Conservation (phyloP, 2,329 filamentous ascomycete genomes). For the Ascosphaera acerosa region DNA sequence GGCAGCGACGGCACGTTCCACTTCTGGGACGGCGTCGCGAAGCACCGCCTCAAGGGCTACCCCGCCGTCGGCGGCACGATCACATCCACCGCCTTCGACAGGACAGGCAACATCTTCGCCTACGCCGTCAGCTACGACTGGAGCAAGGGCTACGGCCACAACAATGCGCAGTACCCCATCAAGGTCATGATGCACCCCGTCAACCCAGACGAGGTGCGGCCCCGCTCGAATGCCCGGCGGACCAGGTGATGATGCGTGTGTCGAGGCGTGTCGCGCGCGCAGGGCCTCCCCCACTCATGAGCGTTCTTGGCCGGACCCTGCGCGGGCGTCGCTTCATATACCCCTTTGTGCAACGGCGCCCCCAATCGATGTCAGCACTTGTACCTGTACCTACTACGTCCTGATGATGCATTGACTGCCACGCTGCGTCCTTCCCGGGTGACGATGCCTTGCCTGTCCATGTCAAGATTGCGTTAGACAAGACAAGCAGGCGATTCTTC, state of each 20-base stretch:
- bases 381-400: no score
- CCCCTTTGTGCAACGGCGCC: no score
- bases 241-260: constrained; percentile 12
- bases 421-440: no score
- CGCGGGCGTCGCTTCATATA: no score
- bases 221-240: constrained; percentile 22
- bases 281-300: no score
- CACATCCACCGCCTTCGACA: constrained; percentile 75
- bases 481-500: no score
- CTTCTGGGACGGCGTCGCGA: constrained; percentile 63
- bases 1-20: constrained; percentile 79
- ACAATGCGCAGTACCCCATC: constrained; percentile 42
- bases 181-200: constrained; percentile 75
- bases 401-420: no score
- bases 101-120: constrained; percentile 57
- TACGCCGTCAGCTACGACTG: constrained; percentile 93
- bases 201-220: constrained; percentile 36
- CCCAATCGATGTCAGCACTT: no score
- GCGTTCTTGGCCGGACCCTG: no score
- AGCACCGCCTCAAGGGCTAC: constrained; percentile 74
- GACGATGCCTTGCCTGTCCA: no score
- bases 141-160: constrained; percentile 82
- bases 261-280: no score
- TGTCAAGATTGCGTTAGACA: no score
- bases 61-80: constrained; percentile 67